Base-by-base conservation (phyloP, 441 rosid species). In the Erodium trifolium region DNA sequence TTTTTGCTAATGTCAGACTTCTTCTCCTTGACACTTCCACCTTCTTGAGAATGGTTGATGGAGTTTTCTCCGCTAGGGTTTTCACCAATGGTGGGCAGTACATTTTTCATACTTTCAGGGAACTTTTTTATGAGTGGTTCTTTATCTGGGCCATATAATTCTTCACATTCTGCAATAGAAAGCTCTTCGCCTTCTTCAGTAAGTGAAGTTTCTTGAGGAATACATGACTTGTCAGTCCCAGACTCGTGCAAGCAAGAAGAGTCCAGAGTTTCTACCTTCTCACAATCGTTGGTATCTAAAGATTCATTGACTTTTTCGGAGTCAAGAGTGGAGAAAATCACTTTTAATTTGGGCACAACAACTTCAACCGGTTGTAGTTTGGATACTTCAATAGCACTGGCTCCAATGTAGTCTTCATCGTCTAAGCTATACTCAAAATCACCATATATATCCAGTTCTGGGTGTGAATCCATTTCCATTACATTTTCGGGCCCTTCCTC, bases 381-480 rank as follows among this genome's bases (percentile, higher is more conserved):
- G 35, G 84, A 70, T 70, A 74, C 82, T 78, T 80, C 81, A 74
- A 75, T 67, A 55, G 86, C 75, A 73, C 69, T 74, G 67, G 83
- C 81, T 68, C 96, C 93, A 5, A 92, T 81, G 77, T 79, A 85
- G 73, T 87, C 97, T 82, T 89, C 97, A 68, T 89, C 97, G 63
- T 88, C 96, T 70, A 92, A 74, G 65, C 88, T 89, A 77, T 90
- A 88, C 78, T 92, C 96, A 70, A 90, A 90, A 76, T 92, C 93
- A 57, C 97, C 97, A 72, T 87, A 87, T 68, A 95, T 90, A 72
- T 90, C 97, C 67, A 77, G 79, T 68, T 88, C 92, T 72, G 91
- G 81, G 79, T 78, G 72, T 62, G 85, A 67, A 72, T 83, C 90
- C 23, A 84, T 80, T 74, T 95, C 92, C 70, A 89, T 76, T 68